phyloP scores from a whole-genome alignment of 495 filamentous ascomycete species.

The Astrothelium macrocarpum region DNA sequence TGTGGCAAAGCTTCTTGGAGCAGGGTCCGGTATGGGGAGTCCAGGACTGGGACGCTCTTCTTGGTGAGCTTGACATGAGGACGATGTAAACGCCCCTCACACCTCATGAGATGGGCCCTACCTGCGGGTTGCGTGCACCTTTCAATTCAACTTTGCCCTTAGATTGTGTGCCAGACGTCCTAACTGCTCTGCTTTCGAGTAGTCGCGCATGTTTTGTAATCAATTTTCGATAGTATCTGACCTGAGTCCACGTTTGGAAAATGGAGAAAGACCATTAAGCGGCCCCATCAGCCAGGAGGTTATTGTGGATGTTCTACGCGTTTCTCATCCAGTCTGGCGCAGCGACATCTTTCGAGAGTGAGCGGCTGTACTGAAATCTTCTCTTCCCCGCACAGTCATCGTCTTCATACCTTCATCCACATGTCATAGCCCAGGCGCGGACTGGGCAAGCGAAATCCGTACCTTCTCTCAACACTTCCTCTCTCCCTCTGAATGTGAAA shows the following conservation, averaged over 20 bases:
- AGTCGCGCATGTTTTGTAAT: neutral
- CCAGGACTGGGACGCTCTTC: constrained; percentile 14
- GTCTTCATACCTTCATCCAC: neutral
- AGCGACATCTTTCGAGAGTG: neutral
- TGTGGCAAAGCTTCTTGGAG: constrained; percentile 14
- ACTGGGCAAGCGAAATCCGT: no score
- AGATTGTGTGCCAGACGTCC: neutral
- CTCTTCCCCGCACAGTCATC: neutral
- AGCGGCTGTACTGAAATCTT: neutral
- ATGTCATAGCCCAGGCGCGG: neutral
- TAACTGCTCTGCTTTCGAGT: neutral
- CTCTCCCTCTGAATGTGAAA: no score
- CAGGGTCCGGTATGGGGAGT: neutral
- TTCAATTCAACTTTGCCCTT: neutral
- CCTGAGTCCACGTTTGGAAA: neutral
- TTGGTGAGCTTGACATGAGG: constrained; percentile 10
- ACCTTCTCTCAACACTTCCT: no score
- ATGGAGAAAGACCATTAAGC: neutral
- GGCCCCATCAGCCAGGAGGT: neutral
- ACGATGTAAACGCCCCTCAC: neutral
- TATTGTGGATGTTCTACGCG: neutral
- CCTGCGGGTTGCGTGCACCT: neutral
- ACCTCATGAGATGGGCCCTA: neutral
- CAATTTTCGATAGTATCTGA: neutral
- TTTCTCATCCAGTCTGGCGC: neutral